A percentile compares a stretch with the other conserved stretches of the same genome.
Evolutionary conservation across 225 moss, liverwort and hornwort genomes (phyloP).

Genomic region (Polytrichum commune): DNA sequence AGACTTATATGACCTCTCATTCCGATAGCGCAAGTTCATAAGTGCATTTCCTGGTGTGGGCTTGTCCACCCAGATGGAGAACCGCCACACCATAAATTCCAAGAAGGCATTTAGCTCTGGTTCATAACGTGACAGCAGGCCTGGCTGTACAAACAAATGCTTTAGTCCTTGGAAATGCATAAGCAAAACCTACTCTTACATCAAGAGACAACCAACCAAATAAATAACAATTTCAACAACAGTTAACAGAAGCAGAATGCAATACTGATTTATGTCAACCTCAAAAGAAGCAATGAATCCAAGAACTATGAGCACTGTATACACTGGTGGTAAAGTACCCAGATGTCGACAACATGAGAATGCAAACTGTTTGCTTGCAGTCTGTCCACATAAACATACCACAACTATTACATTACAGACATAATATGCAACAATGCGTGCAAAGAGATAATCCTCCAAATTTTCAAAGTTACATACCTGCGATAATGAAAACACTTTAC

Average conservation of each 20-base stretch:
- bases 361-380: too few relatives aligned
- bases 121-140: conserved; percentile 88
- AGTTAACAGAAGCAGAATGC: too few relatives aligned
- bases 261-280: too few relatives aligned
- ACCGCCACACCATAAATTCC: conserved; percentile 90
- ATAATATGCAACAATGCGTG: too few relatives aligned
- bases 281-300: too few relatives aligned
- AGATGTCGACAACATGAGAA: too few relatives aligned
- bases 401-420: too few relatives aligned
- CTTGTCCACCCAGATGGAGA: conserved; percentile 98
- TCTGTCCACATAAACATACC: too few relatives aligned
- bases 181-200: too few relatives aligned
- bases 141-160: conserved; percentile 82
- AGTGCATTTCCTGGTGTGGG: conserved; percentile 93
- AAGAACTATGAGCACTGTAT: too few relatives aligned
- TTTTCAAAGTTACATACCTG: conserved; percentile 42
- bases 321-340: too few relatives aligned
- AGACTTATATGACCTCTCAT: conserved; percentile 72
- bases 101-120: conserved; percentile 92
- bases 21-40: conserved; percentile 91
- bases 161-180: conserved; percentile 7
- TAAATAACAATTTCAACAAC: background rate
- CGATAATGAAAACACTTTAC: conserved; percentile 80
- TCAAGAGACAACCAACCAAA: background rate
- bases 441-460: too few relatives aligned